A percentile compares a stretch with the other conserved stretches of the same genome.
phyloP scores from a whole-genome alignment of 768 basidiomycete genomes.

The Hericium coralloides region DNA sequence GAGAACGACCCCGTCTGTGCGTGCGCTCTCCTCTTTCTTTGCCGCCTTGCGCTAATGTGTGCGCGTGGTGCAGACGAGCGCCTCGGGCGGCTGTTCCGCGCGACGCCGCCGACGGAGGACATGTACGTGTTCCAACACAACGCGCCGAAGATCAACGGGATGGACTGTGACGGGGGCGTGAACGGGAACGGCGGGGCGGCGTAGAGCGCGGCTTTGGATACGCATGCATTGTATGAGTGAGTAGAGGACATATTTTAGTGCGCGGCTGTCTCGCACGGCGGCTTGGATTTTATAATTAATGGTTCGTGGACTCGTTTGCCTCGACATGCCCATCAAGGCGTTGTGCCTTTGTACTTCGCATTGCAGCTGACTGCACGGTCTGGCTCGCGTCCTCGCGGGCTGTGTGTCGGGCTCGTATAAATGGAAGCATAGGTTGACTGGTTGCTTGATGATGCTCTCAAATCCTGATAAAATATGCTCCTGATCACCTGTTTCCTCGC shows the following conservation, averaged over 20 bases:
- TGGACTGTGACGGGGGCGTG: not conserved
- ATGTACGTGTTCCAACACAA: constrained; percentile 63
- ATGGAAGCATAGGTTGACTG: too few relatives aligned
- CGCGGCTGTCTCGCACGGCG: not conserved
- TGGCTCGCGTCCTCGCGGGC: too few relatives aligned
- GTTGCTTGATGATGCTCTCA: too few relatives aligned
- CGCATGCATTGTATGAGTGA: not conserved
- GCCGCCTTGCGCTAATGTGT: not conserved
- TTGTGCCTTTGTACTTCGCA: too few relatives aligned
- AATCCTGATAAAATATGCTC: too few relatives aligned
- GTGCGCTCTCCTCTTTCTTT: constrained; percentile 19
- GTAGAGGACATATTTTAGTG: not conserved
- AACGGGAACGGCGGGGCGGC: not conserved
- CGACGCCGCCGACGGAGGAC: constrained; percentile 66
- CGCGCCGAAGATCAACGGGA: constrained; percentile 18
- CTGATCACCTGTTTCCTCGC: too few relatives aligned
- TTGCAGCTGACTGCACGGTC: too few relatives aligned
- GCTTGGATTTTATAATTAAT: not conserved
- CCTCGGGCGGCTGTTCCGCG: constrained; percentile 54
- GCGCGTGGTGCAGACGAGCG: constrained; percentile 42
- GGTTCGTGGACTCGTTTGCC: not conserved
- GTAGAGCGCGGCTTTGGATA: not conserved
- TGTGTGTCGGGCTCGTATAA: too few relatives aligned
- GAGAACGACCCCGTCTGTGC: constrained; percentile 67
- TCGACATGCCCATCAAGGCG: too few relatives aligned